A percentile compares a stretch with the other conserved stretches of the same genome.
Evolutionary conservation across 1,284 basidiomycete species (phyloP).

Genomic region (Ustilago shanxiensis): DNA sequence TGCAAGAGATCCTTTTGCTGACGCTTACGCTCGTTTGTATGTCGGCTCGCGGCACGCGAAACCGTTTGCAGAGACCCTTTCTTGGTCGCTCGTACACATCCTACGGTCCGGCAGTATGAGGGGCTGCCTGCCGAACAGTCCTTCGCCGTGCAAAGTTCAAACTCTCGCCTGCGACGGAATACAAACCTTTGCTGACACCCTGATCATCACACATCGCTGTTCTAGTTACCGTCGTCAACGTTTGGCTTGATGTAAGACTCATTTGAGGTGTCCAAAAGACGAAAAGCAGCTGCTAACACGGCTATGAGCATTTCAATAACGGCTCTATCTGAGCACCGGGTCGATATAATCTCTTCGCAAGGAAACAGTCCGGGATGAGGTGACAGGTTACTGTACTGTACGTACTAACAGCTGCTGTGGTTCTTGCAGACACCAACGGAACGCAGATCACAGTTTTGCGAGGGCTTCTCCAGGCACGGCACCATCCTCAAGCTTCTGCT

Average conservation of each 20-base stretch:
- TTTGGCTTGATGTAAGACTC: too few relatives aligned
- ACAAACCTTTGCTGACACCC: conserved; percentile 12
- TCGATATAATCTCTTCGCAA: too few relatives aligned
- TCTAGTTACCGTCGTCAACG: too few relatives aligned
- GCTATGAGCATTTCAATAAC: too few relatives aligned
- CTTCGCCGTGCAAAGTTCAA: not conserved
- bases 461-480: not conserved
- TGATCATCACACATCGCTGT: conserved; percentile 4
- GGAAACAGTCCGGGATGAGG: too few relatives aligned
- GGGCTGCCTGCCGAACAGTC: conserved; percentile 3
- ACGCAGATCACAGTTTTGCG: too few relatives aligned
- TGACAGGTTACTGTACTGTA: too few relatives aligned
- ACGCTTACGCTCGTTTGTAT: not conserved
- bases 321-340: too few relatives aligned
- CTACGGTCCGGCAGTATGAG: not conserved
- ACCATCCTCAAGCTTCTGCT: too few relatives aligned
- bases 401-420: too few relatives aligned
- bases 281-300: too few relatives aligned
- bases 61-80: not conserved
- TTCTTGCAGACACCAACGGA: not conserved
- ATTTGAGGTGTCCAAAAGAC: too few relatives aligned
- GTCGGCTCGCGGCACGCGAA: not conserved
- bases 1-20: not conserved
- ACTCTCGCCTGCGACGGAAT: not conserved
- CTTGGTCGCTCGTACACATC: not conserved